phyloP scores from a whole-genome alignment of 2,329 filamentous ascomycete genomes.

The Beauveria rudraprayagi region DNA sequence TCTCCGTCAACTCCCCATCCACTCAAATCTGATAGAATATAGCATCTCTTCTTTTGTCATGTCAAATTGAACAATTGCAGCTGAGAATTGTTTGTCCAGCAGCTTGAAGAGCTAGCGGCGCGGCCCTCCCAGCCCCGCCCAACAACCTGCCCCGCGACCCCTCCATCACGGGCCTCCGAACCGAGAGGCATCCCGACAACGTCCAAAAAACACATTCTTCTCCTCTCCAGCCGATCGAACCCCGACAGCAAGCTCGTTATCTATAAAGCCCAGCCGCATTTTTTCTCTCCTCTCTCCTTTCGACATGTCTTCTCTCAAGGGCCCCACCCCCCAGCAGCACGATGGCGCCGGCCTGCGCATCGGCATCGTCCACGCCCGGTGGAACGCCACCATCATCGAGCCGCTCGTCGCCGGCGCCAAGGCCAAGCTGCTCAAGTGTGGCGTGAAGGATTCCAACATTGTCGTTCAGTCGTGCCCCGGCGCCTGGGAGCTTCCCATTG shows the following conservation, averaged over 20 bases:
- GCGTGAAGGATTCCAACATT: constrained; percentile 83
- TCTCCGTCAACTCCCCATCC: not conserved
- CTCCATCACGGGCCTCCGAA: constrained; percentile 2
- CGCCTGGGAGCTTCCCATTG: constrained; percentile 88
- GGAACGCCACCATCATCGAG: constrained; percentile 85
- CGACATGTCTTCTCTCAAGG: constrained; percentile 46
- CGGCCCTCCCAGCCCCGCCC: not conserved
- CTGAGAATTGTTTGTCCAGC: not conserved
- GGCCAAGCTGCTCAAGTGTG: constrained; percentile 66
- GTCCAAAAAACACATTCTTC: not conserved
- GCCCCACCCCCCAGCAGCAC: constrained; percentile 48
- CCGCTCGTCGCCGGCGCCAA: constrained; percentile 75
- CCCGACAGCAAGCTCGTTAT: not conserved
- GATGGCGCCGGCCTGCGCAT: constrained; percentile 72
- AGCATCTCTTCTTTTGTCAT: not conserved
- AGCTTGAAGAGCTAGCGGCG: not conserved
- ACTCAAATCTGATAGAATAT: not conserved
- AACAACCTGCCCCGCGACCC: constrained; percentile 1
- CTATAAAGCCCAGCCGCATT: too few species aligned
- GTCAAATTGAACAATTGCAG: not conserved
- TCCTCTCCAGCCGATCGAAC: not conserved
- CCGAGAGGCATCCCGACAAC: not conserved
- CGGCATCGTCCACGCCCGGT: constrained; percentile 91
- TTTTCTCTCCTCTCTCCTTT: not conserved
- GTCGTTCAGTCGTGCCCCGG: constrained; percentile 84